Conservation (phyloP, 495 filamentous ascomycete genomes). For the Delitschia confertaspora region DNA sequence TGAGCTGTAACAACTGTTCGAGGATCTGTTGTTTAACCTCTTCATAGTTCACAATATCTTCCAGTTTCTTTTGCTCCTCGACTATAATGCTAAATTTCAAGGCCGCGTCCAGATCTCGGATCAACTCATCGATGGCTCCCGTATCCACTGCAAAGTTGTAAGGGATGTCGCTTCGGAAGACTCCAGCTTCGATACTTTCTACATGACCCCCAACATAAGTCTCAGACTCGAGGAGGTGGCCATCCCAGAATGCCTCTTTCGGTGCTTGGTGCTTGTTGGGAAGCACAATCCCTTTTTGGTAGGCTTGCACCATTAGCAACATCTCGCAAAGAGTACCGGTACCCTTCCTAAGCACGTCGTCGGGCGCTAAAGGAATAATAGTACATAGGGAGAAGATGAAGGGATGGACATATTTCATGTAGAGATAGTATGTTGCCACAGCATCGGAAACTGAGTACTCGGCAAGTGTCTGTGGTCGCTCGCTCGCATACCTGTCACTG, state of each 20-base stretch:
- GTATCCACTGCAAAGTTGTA: conserved; percentile 85
- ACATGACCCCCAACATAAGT: conserved; percentile 98
- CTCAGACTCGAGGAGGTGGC: conserved; percentile 89
- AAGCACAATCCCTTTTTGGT: conserved; percentile 79
- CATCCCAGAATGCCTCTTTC: conserved; percentile 91
- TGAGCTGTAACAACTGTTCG: conserved; percentile 61
- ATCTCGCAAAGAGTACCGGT: conserved; percentile 98
- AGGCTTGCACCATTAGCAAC: conserved; percentile 97
- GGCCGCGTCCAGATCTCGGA: conserved; percentile 80
- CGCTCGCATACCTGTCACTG: conserved; percentile 56
- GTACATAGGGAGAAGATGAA: conserved; percentile 99
- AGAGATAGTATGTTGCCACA: conserved; percentile 96
- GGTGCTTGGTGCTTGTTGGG: conserved; percentile 94
- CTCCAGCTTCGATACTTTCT: conserved; percentile 97
- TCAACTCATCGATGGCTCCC: conserved; percentile 76
- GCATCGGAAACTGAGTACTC: conserved; percentile 99
- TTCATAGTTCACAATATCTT: conserved; percentile 87
- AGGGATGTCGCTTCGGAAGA: conserved; percentile 92
- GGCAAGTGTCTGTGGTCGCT: conserved; percentile 84
- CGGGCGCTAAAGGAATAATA: conserved; percentile 84
- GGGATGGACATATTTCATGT: conserved; percentile 99
- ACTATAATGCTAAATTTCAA: conserved; percentile 85
- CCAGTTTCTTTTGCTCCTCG: conserved; percentile 87
- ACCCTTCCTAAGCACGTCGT: conserved; percentile 88
- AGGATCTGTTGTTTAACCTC: conserved; percentile 82